phyloP scores from a whole-genome alignment of 495 filamentous ascomycete species.

The Penicillium angulare region DNA sequence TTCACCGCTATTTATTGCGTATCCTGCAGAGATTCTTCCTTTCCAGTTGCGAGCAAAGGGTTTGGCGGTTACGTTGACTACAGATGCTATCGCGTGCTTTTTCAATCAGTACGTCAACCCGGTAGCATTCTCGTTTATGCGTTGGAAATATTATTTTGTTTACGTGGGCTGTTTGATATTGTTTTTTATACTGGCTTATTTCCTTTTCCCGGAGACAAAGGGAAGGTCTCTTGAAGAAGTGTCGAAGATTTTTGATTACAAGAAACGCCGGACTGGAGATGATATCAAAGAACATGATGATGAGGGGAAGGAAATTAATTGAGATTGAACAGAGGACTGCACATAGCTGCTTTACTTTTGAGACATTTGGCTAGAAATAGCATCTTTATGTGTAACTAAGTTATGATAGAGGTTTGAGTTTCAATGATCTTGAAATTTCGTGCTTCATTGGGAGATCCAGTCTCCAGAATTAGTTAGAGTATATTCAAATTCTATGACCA shows the following conservation, averaged over 20 bases:
- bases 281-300: neutral
- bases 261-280: neutral
- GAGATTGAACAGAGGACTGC: neutral
- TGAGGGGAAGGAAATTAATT: neutral
- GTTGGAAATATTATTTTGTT: conserved; percentile 61
- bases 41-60: conserved; percentile 70
- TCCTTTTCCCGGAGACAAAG: conserved; percentile 67
- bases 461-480: too few species aligned
- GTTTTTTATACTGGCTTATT: conserved; percentile 59
- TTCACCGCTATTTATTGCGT: conserved; percentile 60
- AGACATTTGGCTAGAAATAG: too few species aligned
- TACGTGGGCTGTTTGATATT: conserved; percentile 55
- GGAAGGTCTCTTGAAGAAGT: conserved; percentile 66
- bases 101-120: conserved; percentile 61
- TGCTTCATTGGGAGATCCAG: too few species aligned
- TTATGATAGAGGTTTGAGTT: too few species aligned
- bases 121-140: conserved; percentile 45
- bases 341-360: too few species aligned
- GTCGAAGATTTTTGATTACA: conserved; percentile 54
- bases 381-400: too few species aligned
- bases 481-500: too few species aligned
- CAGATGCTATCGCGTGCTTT: conserved; percentile 55
- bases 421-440: too few species aligned
- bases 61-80: conserved; percentile 61
- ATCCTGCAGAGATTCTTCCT: conserved; percentile 64